Conservation (phyloP, 1,139 yeast genomes). For the Geotrichum bryndzae region DNA sequence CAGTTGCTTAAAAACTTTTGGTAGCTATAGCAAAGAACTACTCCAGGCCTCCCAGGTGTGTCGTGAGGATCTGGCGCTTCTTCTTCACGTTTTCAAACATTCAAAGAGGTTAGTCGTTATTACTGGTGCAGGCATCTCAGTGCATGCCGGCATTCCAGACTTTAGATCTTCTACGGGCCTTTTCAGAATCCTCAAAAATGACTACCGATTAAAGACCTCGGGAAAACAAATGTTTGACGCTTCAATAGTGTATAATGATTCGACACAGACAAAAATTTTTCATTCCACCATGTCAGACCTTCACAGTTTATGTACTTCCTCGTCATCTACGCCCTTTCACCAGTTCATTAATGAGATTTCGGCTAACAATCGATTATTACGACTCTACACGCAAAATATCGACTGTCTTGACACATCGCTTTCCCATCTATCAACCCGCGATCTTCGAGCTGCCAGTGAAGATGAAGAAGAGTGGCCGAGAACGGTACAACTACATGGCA, state of each 20-base stretch:
- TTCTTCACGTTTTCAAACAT: slow-evolving; percentile 36
- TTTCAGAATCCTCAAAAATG: slow-evolving; percentile 53
- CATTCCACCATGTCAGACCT: slow-evolving; percentile 68
- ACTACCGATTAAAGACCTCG: slow-evolving; percentile 38
- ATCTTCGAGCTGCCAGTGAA: slow-evolving; percentile 33
- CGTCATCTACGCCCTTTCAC: slow-evolving; percentile 71
- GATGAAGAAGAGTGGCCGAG: slow-evolving; percentile 46
- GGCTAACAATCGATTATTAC: slow-evolving; percentile 53
- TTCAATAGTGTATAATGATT: slow-evolving; percentile 58
- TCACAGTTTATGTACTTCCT: slow-evolving; percentile 48
- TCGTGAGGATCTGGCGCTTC: slow-evolving; percentile 26
- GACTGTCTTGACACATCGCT: slow-evolving; percentile 45
- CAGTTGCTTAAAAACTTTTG: slow-evolving; percentile 1
- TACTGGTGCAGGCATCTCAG: slow-evolving; percentile 87
- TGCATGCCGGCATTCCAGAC: slow-evolving; percentile 87
- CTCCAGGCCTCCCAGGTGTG: slow-evolving; percentile 1
- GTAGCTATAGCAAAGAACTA: not conserved
- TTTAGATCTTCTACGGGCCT: slow-evolving; percentile 75
- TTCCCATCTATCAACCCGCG: slow-evolving; percentile 43
- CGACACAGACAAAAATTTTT: slow-evolving; percentile 53
- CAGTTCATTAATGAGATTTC: slow-evolving; percentile 53
- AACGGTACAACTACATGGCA: slow-evolving; percentile 78
- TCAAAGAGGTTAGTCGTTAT: slow-evolving; percentile 38
- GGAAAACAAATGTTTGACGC: slow-evolving; percentile 81
- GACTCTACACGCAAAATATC: slow-evolving; percentile 51